Evolutionary conservation across 1,284 basidiomycete genomes (phyloP), one percentile per base, ranked within the genome.

Genomic region (Puccinia triticina): DNA sequence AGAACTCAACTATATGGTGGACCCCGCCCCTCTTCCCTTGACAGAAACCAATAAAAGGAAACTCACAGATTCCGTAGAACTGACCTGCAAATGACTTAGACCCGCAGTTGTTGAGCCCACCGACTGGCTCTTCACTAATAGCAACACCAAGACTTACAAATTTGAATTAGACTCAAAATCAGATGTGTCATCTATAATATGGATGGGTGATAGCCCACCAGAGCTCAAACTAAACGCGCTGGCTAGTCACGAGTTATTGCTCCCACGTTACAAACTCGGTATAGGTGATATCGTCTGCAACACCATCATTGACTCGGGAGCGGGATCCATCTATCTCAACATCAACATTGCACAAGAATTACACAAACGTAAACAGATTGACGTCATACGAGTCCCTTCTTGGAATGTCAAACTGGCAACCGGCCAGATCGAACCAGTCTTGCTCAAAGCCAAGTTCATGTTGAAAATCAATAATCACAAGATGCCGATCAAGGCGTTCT

Each of bases 221-320:
- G 61, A 64, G 37, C 14, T 67, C 2, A 37, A 67, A n/a, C 32
- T 67, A 2, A 40, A 67, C 34, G 1, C 2, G 37, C 23, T 67
- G 8, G 23, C 4, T 37, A 34, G 26, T 11, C 21, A 67, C 40
- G 64, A 67, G 26, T 29, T 29, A 29, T 7, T 26, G 18, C 61
- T 74, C 8, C 72, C 72, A 3, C 10, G 72, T 7, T 74, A 55
- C 12, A 29, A 74, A n/a, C 32, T 74, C 26, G 18, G 18, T 18
- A 57, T 53, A 2, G 72, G 72, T 11, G 72, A n/a, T 1, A 26
- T 74, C 1, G 29, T 34, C 16, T 53, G 50, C 14, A 26, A 74
- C 26, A 74, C 55, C 11, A 76, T 76, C 2, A 76, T 76, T n/a
- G 74, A 76, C 23, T 59, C 74, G 2, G 74, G 74, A 1, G 74